phyloP scores from a whole-genome alignment of 805 yeast species.

The Starmerella floris region DNA sequence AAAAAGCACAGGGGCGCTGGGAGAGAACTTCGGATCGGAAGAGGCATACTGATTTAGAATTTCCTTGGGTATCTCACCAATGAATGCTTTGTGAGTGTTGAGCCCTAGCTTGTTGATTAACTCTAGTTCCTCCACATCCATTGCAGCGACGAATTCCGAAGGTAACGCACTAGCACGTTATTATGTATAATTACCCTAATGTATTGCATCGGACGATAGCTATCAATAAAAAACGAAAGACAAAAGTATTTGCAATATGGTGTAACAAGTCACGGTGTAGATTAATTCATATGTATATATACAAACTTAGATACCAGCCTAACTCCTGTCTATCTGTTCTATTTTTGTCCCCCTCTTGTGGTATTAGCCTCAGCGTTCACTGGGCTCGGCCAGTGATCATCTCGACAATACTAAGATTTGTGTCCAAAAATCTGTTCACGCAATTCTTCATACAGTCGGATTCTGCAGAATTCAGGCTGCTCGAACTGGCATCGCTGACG shows the following conservation, averaged over 20 bases:
- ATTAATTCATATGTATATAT: too few relatives aligned
- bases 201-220: too few relatives aligned
- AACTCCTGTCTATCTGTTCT: too few relatives aligned
- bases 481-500: constrained; percentile 32
- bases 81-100: neutral
- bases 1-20: neutral
- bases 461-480: constrained; percentile 43
- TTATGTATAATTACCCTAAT: too few relatives aligned
- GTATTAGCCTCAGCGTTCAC: too few relatives aligned
- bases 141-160: too few relatives aligned
- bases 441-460: constrained; percentile 67
- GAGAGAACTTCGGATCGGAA: neutral
- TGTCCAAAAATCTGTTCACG: constrained; percentile 72
- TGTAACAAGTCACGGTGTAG: too few relatives aligned
- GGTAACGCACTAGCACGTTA: too few relatives aligned
- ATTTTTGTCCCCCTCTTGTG: too few relatives aligned
- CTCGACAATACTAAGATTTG: constrained; percentile 72
- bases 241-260: too few relatives aligned
- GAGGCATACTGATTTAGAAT: neutral
- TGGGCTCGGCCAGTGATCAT: constrained; percentile 7
- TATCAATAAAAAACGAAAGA: too few relatives aligned
- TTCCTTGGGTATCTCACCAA: neutral
- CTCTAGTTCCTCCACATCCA: neutral
- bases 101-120: neutral
- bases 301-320: too few relatives aligned